These are phyloP conservation scores for Cryptomeria japonica DNA, from an alignment of 75 land plant species.

Conservation along the genomic window DNA sequence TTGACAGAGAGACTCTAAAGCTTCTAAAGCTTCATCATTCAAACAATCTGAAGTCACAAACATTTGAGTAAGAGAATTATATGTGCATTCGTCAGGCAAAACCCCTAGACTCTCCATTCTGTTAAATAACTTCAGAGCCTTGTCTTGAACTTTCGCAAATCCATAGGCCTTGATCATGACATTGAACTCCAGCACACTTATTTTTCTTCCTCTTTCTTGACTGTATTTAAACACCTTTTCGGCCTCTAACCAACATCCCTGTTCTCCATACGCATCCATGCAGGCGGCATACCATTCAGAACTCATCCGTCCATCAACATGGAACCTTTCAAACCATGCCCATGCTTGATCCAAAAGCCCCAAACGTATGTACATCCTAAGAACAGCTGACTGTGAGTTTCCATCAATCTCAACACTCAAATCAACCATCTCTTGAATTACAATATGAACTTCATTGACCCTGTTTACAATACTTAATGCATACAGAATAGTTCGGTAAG, in stretches of 20 bases:
- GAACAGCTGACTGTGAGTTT: slow-evolving; percentile 46
- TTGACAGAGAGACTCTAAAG: no score
- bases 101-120: slow-evolving; percentile 52
- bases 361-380: slow-evolving; percentile 68
- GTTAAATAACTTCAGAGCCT: slow-evolving; percentile 61
- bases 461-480: slow-evolving; percentile 48
- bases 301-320: slow-evolving; percentile 36
- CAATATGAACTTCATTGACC: slow-evolving; percentile 58
- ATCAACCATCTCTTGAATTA: slow-evolving; percentile 61
- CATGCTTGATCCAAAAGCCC: slow-evolving; percentile 48
- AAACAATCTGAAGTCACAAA: slow-evolving; percentile 37
- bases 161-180: slow-evolving; percentile 90
- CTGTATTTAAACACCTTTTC: slow-evolving; percentile 52
- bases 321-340: slow-evolving; percentile 52
- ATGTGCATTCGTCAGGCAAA: slow-evolving; percentile 56
- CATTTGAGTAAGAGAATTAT: slow-evolving; percentile 57
- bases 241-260: slow-evolving; percentile 51
- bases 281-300: slow-evolving; percentile 53
- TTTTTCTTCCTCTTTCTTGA: slow-evolving; percentile 13
- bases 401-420: slow-evolving; percentile 57
- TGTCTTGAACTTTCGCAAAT: slow-evolving; percentile 28
- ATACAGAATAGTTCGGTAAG: slow-evolving; percentile 68
- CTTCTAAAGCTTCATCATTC: background rate
- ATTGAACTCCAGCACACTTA: slow-evolving; percentile 48
- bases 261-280: slow-evolving; percentile 80